These are phyloP conservation scores for Kuraishia molischiana DNA, from an alignment of 805 yeast genomes.

Conservation along the genomic window DNA sequence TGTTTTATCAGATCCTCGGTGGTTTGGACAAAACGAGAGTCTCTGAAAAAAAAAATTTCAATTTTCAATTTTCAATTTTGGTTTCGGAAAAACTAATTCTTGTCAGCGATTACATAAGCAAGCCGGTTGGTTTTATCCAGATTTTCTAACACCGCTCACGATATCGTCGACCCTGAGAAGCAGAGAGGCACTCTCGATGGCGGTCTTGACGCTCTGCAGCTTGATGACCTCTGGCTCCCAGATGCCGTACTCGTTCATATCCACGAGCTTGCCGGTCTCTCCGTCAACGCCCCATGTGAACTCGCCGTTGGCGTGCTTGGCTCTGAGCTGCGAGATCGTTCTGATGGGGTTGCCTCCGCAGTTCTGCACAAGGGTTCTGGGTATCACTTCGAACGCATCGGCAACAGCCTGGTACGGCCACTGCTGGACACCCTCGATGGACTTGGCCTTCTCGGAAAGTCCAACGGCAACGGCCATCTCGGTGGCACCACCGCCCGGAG, in stretches of 20 bases:
- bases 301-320: slow-evolving; percentile 89
- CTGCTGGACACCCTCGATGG: slow-evolving; percentile 89
- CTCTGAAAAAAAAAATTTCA: too few relatives aligned
- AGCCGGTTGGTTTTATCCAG: too few relatives aligned
- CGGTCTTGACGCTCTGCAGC: slow-evolving; percentile 95
- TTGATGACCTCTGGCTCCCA: slow-evolving; percentile 99
- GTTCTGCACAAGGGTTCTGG: slow-evolving; percentile 93
- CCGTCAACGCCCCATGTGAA: slow-evolving; percentile 91
- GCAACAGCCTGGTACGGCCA: slow-evolving; percentile 99
- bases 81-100: too few relatives aligned
- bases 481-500: slow-evolving; percentile 99
- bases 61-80: too few relatives aligned
- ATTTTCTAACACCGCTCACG: slow-evolving; percentile 74
- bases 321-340: slow-evolving; percentile 81
- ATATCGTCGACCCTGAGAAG: slow-evolving; percentile 94
- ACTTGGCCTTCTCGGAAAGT: slow-evolving; percentile 83
- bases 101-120: too few relatives aligned
- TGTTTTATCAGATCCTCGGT: too few relatives aligned
- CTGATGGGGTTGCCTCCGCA: slow-evolving; percentile 97
- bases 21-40: too few relatives aligned
- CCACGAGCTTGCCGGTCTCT: slow-evolving; percentile 86
- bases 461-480: slow-evolving; percentile 96
- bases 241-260: slow-evolving; percentile 91
- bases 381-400: slow-evolving; percentile 97
- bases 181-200: slow-evolving; percentile 93